Evolutionary conservation across 208 protist genomes (phyloP).

Genomic region (Acanthamoeba sp.): DNA sequence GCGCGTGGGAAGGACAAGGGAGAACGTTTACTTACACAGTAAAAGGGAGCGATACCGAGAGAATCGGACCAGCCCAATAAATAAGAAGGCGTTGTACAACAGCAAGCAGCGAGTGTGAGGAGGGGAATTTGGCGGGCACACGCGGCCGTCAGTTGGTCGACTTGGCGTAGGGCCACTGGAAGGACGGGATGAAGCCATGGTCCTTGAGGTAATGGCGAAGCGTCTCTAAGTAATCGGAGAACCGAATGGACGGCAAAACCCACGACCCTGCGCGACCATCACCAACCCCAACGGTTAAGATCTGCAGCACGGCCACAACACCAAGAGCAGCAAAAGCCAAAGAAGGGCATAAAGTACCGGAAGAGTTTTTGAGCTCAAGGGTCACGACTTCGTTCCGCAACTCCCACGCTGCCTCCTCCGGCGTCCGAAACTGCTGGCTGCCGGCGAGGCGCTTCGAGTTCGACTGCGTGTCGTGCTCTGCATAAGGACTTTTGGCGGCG

Average conservation of each 20-base stretch:
- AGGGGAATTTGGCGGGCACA: not conserved
- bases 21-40: not conserved
- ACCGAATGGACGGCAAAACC: slow-evolving; percentile 38
- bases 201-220: slow-evolving; percentile 68
- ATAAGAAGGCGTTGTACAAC: not conserved
- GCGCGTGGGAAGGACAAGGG: not conserved
- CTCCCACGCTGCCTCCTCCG: slow-evolving; percentile 59
- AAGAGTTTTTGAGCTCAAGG: slow-evolving; percentile 60
- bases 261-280: not conserved
- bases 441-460: not conserved
- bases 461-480: not conserved
- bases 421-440: not conserved
- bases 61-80: not conserved
- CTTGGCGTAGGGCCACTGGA: slow-evolving; percentile 46
- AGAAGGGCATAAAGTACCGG: not conserved
- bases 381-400: slow-evolving; percentile 67
- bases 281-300: not conserved
- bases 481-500: no score
- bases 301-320: not conserved
- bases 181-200: slow-evolving; percentile 71
- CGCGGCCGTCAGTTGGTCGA: not conserved
- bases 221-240: slow-evolving; percentile 69
- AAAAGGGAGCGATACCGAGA: not conserved
- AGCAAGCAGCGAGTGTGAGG: not conserved
- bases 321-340: not conserved